Percentiles rank a stretch among this genome's conserved stretches.
Evolutionary conservation across 1,284 basidiomycete species (phyloP).

Genomic region (Ganoderma resinaceum): DNA sequence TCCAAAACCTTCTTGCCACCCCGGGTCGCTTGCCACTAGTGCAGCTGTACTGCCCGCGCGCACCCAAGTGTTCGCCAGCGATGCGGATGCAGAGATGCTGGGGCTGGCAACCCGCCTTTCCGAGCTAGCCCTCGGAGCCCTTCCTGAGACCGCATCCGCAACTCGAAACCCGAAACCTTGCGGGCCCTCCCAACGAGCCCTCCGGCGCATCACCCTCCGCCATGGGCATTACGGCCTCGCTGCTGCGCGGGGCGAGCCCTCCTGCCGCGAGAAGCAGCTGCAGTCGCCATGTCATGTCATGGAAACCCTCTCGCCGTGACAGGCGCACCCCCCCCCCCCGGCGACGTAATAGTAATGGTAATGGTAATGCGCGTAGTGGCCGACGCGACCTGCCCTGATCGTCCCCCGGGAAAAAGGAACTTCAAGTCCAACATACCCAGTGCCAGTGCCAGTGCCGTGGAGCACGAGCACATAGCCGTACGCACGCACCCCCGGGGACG

Average conservation of each 20-base stretch:
- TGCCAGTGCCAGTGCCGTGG: not conserved
- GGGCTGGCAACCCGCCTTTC: not conserved
- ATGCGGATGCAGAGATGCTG: no score
- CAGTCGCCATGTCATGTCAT: constrained; percentile 2
- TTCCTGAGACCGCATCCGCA: no score
- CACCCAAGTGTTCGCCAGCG: no score
- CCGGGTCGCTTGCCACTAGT: no score
- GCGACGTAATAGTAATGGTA: not conserved
- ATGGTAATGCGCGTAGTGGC: not conserved
- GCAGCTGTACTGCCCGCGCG: no score
- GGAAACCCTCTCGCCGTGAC: constrained; percentile 6
- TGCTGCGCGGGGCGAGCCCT: not conserved
- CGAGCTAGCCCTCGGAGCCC: not conserved
- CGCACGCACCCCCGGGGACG: not conserved
- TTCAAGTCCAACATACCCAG: no score
- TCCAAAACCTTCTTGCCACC: not conserved
- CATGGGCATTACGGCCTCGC: not conserved
- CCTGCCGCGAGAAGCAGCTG: not conserved
- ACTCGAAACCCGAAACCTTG: not conserved
- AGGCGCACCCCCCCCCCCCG: not conserved
- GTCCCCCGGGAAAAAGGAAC: not conserved
- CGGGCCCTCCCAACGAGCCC: not conserved
- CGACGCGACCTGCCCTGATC: not conserved
- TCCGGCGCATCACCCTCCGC: not conserved
- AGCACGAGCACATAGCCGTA: no score